Conservation (phyloP, 2,329 filamentous ascomycete species). For the Ophioceras dolichostomum region DNA sequence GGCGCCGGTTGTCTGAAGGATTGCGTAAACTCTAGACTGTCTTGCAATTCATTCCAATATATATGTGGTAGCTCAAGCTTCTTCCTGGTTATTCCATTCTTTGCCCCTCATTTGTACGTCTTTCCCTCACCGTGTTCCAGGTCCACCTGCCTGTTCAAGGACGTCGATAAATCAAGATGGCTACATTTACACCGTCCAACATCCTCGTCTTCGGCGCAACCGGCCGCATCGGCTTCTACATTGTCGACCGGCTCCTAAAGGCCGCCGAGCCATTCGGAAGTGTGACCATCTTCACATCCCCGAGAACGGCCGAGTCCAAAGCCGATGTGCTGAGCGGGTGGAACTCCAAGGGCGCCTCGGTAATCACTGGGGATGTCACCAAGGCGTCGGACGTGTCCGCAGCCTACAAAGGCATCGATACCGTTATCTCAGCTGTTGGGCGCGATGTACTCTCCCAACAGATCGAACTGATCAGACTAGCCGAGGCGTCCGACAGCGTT, state of each 20-base stretch:
- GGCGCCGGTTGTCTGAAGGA: too few relatives aligned
- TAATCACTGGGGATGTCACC: conserved; percentile 42
- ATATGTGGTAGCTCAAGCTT: too few relatives aligned
- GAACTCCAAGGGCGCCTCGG: conserved; percentile 34
- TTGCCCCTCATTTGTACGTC: too few relatives aligned
- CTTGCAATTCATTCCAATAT: too few relatives aligned
- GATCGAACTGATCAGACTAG: conserved; percentile 47
- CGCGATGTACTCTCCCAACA: conserved; percentile 49
- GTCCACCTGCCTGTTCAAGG: neutral
- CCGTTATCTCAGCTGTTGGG: conserved; percentile 52
- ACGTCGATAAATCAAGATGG: conserved; percentile 3
- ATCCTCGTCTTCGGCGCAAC: conserved; percentile 20
- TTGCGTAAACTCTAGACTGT: too few relatives aligned
- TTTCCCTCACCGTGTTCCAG: too few relatives aligned
- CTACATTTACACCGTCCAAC: conserved; percentile 5
- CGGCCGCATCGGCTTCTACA: conserved; percentile 10
- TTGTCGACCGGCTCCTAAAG: conserved; percentile 18
- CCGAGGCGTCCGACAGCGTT: conserved; percentile 38
- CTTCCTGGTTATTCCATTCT: too few relatives aligned
- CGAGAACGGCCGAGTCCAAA: conserved; percentile 36
- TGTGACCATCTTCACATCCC: conserved; percentile 27
- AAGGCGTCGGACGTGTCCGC: conserved; percentile 36
- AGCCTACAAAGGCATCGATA: conserved; percentile 51
- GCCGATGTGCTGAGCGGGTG: conserved; percentile 25
- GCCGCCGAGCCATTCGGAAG: conserved; percentile 17